Percentiles rank a stretch among this genome's conserved stretches.
Conservation (phyloP, 768 basidiomycete genomes). For the Kondoa malvinella region DNA sequence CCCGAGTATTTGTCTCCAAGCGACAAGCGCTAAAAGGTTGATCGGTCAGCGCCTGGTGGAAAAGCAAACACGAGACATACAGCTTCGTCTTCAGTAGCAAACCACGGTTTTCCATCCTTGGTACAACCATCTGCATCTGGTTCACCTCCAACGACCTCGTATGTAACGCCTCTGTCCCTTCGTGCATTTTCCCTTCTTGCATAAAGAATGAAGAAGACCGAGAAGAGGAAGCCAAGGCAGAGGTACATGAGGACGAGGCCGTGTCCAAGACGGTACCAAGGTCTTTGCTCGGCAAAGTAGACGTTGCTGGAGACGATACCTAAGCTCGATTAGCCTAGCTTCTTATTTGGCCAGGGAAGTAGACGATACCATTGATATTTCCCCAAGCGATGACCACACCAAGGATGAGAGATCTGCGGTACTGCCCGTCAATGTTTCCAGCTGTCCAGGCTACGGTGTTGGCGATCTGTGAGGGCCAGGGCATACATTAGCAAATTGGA, state of each 20-base stretch:
- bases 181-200: background rate
- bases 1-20: background rate
- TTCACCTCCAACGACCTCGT: constrained; percentile 48
- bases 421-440: constrained; percentile 57
- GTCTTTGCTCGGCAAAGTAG: constrained; percentile 39
- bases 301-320: background rate
- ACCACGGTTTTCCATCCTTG: constrained; percentile 36
- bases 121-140: constrained; percentile 31
- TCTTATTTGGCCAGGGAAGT: constrained; percentile 43
- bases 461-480: too few relatives aligned
- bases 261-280: constrained; percentile 56
- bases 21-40: background rate
- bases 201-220: constrained; percentile 20
- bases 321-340: background rate
- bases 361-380: constrained; percentile 59
- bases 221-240: constrained; percentile 37
- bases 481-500: too few relatives aligned
- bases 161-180: background rate
- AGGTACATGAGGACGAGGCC: constrained; percentile 40
- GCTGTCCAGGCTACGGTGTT: constrained; percentile 49
- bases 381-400: constrained; percentile 43
- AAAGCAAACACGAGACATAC: background rate
- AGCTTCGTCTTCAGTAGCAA: constrained; percentile 29
- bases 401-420: constrained; percentile 55
- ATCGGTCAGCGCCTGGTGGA: background rate